Evolutionary conservation across 306 rosid species (phyloP).

Genomic region (Sophora flavescens): DNA sequence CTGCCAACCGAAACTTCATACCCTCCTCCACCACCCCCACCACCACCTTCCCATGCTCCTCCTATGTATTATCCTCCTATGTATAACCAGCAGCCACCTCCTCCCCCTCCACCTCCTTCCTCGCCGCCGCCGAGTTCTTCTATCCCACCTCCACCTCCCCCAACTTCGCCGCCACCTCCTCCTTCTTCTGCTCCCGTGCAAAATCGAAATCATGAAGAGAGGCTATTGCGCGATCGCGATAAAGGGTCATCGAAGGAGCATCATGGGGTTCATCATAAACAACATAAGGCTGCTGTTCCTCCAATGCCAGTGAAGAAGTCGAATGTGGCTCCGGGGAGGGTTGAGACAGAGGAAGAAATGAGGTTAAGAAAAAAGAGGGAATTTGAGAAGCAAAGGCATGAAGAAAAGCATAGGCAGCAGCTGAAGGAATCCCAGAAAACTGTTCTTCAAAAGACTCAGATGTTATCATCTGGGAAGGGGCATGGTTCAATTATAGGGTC

Average conservation of each 20-base stretch:
- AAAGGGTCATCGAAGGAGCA: constrained; percentile 43
- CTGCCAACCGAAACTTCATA: constrained; percentile 79
- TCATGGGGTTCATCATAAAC: constrained; percentile 62
- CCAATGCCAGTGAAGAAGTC: constrained; percentile 56
- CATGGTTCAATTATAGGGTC: constrained; percentile 89
- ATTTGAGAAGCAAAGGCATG: constrained; percentile 87
- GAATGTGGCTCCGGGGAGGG: constrained; percentile 63
- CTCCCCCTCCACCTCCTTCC: constrained; percentile 72
- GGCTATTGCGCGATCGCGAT: constrained; percentile 54
- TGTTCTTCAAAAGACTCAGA: constrained; percentile 74
- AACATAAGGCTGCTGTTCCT: constrained; percentile 66
- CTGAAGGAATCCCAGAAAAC: constrained; percentile 85
- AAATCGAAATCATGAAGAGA: constrained; percentile 54
- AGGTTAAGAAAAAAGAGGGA: constrained; percentile 86
- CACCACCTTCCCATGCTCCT: constrained; percentile 50
- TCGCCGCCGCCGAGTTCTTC: constrained; percentile 74
- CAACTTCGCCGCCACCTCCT: constrained; percentile 74
- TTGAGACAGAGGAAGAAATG: constrained; percentile 89
- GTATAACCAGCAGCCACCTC: constrained; percentile 61
- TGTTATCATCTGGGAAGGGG: constrained; percentile 79
- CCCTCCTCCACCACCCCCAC: constrained; percentile 81
- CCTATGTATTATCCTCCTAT: constrained; percentile 70
- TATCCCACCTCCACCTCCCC: constrained; percentile 83
- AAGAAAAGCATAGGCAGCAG: constrained; percentile 89
- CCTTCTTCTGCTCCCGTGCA: constrained; percentile 51